These are phyloP conservation scores for Kazachstania viticola DNA, from an alignment of 805 yeast genomes.

Conservation along the genomic window DNA sequence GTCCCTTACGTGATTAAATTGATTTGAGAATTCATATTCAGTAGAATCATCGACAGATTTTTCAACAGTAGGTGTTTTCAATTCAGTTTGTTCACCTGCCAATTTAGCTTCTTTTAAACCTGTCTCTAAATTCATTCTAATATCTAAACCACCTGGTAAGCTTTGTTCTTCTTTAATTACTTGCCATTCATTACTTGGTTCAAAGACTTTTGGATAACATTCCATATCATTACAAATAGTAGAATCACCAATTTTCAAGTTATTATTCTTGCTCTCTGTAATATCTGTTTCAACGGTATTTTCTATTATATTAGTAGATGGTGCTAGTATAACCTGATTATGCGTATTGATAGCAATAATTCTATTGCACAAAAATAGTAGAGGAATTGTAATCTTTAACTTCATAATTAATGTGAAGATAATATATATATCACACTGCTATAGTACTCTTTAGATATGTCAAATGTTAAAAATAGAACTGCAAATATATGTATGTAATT, in stretches of 20 bases:
- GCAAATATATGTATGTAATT: too few species aligned
- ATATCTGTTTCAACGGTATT: too few species aligned
- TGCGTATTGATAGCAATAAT: background rate
- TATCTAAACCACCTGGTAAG: slow-evolving; percentile 67
- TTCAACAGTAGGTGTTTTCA: too few species aligned
- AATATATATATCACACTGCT: too few species aligned
- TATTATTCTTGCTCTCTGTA: too few species aligned
- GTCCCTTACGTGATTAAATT: slow-evolving; percentile 22
- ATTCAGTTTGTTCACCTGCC: slow-evolving; percentile 1
- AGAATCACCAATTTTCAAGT: too few species aligned
- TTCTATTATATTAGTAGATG: background rate
- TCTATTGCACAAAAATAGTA: background rate
- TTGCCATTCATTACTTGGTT: slow-evolving; percentile 61
- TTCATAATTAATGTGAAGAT: background rate
- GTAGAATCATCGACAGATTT: background rate
- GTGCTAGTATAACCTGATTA: slow-evolving; percentile 1
- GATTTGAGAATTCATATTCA: slow-evolving; percentile 20
- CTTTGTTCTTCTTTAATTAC: slow-evolving; percentile 56
- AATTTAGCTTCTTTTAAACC: slow-evolving; percentile 60
- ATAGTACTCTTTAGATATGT: too few species aligned
- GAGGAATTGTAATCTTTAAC: background rate
- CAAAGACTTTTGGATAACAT: slow-evolving; percentile 56
- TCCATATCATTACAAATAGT: slow-evolving; percentile 20
- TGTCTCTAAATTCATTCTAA: slow-evolving; percentile 64
- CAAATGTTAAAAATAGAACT: background rate